Base-by-base conservation (phyloP, 2,329 filamentous ascomycete genomes). In the Leptographium galeiforme region DNA sequence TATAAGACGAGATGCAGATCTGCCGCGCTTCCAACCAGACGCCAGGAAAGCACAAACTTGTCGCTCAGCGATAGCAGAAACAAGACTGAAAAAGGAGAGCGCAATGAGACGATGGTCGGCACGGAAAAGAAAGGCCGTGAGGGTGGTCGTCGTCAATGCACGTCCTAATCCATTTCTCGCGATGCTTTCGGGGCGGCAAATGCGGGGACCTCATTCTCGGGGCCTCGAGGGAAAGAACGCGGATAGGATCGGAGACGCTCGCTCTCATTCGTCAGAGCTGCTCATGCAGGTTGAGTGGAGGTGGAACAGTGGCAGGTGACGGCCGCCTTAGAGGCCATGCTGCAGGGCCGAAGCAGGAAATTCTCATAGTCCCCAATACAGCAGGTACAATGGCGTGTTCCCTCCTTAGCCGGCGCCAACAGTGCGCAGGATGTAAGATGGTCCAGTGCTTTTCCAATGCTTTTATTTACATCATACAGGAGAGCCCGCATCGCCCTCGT, bases 401-500 rank as follows among this genome's bases (percentile, higher is more conserved):
- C 8, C 16, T 8, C 10, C 4, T 25, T 6, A 30, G 11, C 43
- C 19, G 43, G 25, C 25, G 6, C 18, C 11, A 45, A 25, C 19
- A 8, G 19, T 25, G 12, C 10, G 19, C 40, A 18, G 43, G 14
- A 32, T 33, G 33, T 4, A 48, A 36, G 16, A 47, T 47, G 14
- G 30, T 30, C n/a, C 25, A 14, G 14, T 34, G 44, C n/a, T 32
- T 47, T 47, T 47, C 18, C 32, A 34, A 16, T 36, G 45, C 45
- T 33, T 39, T 40, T 38, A 25, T 50, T 50, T 50, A 50, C 48
- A 50, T 41, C 38, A 50, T 50, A 50, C 48, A 50, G 41, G 38
- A 25, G 13, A 32, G 48, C 34, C 16, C 34, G 13, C 36, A 32
- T 43, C 19, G 30, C 36, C 25, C n/a, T 47, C 45, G 2, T 18